A percentile compares a stretch with the other conserved stretches of the same genome.
Conservation (phyloP, 2,329 filamentous ascomycete species). For the Fonsecaea multimorphosa region DNA sequence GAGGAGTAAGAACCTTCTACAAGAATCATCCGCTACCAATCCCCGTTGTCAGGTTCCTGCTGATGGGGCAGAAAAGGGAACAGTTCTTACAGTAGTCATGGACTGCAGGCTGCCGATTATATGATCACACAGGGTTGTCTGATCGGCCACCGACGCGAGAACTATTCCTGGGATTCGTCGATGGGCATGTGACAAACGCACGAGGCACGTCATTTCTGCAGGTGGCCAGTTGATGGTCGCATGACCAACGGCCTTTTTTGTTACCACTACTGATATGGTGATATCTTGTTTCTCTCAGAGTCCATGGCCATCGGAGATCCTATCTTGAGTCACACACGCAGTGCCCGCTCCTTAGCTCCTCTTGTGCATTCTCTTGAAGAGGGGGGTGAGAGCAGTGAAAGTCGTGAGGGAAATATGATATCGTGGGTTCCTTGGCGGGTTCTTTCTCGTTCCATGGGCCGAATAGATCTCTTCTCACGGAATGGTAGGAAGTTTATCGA, state of each 20-base stretch:
- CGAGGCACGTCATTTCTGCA: slow-evolving; percentile 32
- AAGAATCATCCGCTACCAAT: background rate
- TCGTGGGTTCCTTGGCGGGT: background rate
- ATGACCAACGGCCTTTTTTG: slow-evolving; percentile 26
- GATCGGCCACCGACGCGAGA: background rate
- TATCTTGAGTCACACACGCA: background rate
- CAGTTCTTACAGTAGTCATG: background rate
- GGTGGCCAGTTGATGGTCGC: slow-evolving; percentile 28
- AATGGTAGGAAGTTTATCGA: background rate
- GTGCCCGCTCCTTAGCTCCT: background rate
- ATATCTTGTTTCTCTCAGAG: slow-evolving; percentile 14
- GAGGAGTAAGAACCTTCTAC: background rate
- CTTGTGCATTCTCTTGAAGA: background rate
- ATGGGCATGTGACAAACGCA: slow-evolving; percentile 21
- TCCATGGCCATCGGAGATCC: background rate
- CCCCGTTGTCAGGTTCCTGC: background rate
- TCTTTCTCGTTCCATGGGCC: background rate
- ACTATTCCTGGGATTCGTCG: background rate
- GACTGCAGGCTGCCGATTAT: background rate
- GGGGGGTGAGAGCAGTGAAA: background rate
- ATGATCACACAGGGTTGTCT: background rate
- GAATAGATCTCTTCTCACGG: background rate
- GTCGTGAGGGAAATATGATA: background rate
- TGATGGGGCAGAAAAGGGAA: background rate
- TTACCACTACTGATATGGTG: background rate